phyloP scores from a whole-genome alignment of 2,329 filamentous ascomycete genomes.

The Aspergillus puulaauensis region DNA sequence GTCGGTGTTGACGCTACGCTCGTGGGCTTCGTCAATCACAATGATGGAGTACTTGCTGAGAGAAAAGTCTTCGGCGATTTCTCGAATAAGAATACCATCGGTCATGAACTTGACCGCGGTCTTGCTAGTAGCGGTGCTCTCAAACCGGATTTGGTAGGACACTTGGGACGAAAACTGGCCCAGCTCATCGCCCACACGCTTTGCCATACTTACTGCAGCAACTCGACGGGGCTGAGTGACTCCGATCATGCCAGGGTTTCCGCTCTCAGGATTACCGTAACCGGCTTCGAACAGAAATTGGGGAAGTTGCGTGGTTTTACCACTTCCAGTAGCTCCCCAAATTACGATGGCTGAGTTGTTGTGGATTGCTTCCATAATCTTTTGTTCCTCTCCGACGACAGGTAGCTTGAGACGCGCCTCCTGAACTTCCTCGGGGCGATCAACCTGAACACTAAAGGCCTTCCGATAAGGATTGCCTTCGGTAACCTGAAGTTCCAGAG shows the following conservation, averaged over 20 bases:
- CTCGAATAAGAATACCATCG: conserved; percentile 88
- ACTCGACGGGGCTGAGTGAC: conserved; percentile 94
- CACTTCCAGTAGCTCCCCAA: conserved; percentile 92
- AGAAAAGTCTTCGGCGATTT: conserved; percentile 85
- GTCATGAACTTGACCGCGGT: conserved; percentile 99
- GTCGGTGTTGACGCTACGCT: conserved; percentile 95
- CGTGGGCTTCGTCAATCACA: conserved; percentile 94
- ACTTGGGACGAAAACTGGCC: conserved; percentile 75
- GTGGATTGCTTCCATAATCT: conserved; percentile 96
- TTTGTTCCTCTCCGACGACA: conserved; percentile 92
- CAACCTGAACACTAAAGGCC: conserved; percentile 71
- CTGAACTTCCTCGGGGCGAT: conserved; percentile 72
- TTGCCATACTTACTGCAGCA: conserved; percentile 94
- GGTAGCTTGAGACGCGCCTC: conserved; percentile 76
- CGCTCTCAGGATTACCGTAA: conserved; percentile 74
- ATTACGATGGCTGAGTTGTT: conserved; percentile 87
- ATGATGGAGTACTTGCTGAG: conserved; percentile 89
- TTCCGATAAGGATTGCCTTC: conserved; percentile 59
- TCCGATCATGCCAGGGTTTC: conserved; percentile 88
- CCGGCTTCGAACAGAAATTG: conserved; percentile 95
- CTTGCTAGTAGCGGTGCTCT: conserved; percentile 73
- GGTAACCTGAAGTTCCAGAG: conserved; percentile 39
- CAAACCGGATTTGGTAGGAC: conserved; percentile 93
- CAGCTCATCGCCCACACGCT: conserved; percentile 82
- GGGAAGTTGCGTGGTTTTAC: conserved; percentile 95